Evolutionary conservation across 306 rosid genomes (phyloP).

Genomic region (Lagenaria siceraria): DNA sequence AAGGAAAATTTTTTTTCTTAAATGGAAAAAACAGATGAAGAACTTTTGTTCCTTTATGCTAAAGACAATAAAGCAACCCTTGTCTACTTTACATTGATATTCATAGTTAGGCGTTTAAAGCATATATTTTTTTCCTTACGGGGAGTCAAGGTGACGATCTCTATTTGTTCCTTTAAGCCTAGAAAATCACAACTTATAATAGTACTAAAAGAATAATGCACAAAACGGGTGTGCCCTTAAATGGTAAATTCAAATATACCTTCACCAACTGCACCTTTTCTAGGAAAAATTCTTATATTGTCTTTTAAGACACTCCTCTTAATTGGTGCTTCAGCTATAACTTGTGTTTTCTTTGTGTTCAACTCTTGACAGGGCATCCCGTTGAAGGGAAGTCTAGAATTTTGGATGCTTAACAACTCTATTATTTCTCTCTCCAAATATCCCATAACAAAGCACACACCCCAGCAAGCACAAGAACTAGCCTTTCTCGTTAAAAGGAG

Average conservation of each 20-base stretch:
- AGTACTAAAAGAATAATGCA: background rate
- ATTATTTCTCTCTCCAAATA: too few relatives aligned
- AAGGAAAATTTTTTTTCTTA: too few relatives aligned
- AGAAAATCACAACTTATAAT: background rate
- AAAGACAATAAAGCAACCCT: background rate
- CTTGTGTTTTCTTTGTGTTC: too few relatives aligned
- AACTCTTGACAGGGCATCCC: too few relatives aligned
- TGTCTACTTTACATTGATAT: background rate
- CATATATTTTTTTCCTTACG: background rate
- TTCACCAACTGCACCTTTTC: background rate
- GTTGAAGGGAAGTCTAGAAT: too few relatives aligned
- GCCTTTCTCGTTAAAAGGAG: too few relatives aligned
- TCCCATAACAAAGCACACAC: too few relatives aligned
- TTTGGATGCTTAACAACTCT: too few relatives aligned
- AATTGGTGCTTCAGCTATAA: background rate
- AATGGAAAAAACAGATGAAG: background rate
- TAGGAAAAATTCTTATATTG: background rate
- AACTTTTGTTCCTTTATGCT: background rate
- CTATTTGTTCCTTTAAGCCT: background rate
- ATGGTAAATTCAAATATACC: background rate
- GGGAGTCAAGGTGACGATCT: background rate
- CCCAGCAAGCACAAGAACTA: too few relatives aligned
- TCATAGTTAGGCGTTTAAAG: background rate
- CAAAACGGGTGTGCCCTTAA: background rate
- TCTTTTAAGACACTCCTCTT: background rate